Percentiles rank a stretch among this genome's conserved stretches.
Evolutionary conservation across 2,329 filamentous ascomycete species (phyloP).

Genomic region (Gremmenia infestans): DNA sequence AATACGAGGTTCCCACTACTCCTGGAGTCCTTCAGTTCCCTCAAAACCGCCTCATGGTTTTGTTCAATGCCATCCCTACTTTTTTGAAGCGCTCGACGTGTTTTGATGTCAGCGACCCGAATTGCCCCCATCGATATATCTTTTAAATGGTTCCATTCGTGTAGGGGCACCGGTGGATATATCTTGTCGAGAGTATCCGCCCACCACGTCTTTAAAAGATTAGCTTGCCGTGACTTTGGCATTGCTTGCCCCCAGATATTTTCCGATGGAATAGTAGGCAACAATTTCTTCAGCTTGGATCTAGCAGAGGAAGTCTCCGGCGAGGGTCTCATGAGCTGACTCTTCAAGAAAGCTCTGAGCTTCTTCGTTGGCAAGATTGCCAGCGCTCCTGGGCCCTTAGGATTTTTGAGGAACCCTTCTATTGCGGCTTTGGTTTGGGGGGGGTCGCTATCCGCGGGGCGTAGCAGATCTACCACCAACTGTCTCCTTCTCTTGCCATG

Average conservation of each 20-base stretch:
- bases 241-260: conserved; percentile 48
- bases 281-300: conserved; percentile 11
- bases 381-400: neutral
- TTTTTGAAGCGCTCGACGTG: conserved; percentile 18
- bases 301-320: neutral
- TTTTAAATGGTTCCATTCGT: conserved; percentile 53
- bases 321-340: conserved; percentile 17
- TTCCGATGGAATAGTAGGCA: conserved; percentile 37
- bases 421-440: conserved; percentile 40
- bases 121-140: conserved; percentile 37
- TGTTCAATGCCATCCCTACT: neutral
- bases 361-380: conserved; percentile 7
- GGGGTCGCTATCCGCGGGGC: conserved; percentile 28
- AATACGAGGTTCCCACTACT: neutral
- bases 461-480: conserved; percentile 40
- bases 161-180: conserved; percentile 48
- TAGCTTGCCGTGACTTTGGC: conserved; percentile 35
- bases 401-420: conserved; percentile 25
- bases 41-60: neutral
- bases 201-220: conserved; percentile 46
- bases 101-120: conserved; percentile 9
- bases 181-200: conserved; percentile 39
- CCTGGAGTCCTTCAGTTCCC: neutral
- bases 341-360: conserved; percentile 21
- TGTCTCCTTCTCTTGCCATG: conserved; percentile 46